Percentiles rank a stretch among this genome's conserved stretches.
phyloP scores from a whole-genome alignment of 495 filamentous ascomycete species.

The Xylaria bambusicola region DNA sequence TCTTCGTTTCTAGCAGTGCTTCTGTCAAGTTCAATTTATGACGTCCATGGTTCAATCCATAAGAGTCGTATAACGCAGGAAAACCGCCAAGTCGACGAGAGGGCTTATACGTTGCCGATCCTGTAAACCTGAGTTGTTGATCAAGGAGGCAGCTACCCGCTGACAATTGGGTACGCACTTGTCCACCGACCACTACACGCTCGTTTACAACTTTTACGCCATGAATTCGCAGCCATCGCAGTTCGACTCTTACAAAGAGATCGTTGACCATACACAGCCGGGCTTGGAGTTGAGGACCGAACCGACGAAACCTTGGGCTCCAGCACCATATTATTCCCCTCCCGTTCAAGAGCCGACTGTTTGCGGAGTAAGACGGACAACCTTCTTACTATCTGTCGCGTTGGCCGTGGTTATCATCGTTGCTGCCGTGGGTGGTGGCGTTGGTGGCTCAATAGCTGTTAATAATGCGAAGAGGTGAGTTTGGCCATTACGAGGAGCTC shows the following conservation, averaged over 20 bases:
- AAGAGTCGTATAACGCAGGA: too few relatives aligned
- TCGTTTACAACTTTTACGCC: background rate
- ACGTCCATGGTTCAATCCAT: too few relatives aligned
- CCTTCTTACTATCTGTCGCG: constrained; percentile 23
- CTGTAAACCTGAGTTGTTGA: background rate
- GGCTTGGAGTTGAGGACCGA: background rate
- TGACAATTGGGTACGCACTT: background rate
- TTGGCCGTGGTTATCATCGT: constrained; percentile 26
- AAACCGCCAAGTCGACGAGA: too few relatives aligned
- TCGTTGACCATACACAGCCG: background rate
- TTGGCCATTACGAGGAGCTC: background rate
- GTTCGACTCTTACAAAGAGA: constrained; percentile 4
- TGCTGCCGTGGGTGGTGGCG: constrained; percentile 26
- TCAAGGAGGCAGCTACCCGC: background rate
- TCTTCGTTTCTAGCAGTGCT: too few relatives aligned
- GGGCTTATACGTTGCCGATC: background rate
- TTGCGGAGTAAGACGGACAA: constrained; percentile 20
- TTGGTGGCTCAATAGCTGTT: constrained; percentile 29
- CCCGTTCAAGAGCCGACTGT: constrained; percentile 19
- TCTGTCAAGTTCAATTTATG: too few relatives aligned
- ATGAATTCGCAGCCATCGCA: background rate
- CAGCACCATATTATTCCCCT: background rate
- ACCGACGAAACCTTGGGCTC: background rate
- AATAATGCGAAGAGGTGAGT: constrained; percentile 26
- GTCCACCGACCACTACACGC: background rate